Evolutionary conservation across 129 eudicot genomes (phyloP).

Genomic region (Flaveria linearis): DNA sequence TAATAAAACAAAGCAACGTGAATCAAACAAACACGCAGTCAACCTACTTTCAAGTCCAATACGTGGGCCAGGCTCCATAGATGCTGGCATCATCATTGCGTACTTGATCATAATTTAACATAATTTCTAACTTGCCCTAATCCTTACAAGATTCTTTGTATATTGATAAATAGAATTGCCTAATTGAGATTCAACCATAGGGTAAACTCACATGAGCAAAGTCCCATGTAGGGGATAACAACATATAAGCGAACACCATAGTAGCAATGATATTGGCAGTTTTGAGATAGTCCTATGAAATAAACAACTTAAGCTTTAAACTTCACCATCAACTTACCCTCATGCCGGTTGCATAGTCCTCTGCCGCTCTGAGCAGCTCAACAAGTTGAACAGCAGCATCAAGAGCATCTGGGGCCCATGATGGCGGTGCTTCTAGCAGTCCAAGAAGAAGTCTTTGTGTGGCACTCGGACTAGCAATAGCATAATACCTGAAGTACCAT

Average conservation of each 20-base stretch:
- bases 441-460: constrained; percentile 97
- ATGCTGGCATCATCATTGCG: neutral
- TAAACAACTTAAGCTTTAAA: neutral
- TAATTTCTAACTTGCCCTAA: neutral
- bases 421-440: constrained; percentile 96
- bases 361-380: constrained; percentile 97
- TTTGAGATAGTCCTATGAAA: constrained; percentile 8
- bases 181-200: neutral
- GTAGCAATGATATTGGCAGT: neutral
- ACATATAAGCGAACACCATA: neutral
- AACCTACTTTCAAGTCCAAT: neutral
- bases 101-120: neutral
- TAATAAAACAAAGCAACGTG: neutral
- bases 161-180: neutral
- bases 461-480: constrained; percentile 98
- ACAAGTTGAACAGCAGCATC: constrained; percentile 99
- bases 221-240: neutral
- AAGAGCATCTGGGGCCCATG: constrained; percentile 99
- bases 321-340: constrained; percentile 51
- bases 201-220: neutral
- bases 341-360: constrained; percentile 94
- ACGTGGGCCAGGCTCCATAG: neutral
- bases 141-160: neutral
- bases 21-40: neutral
- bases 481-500: constrained; percentile 65